Base-by-base conservation (phyloP, 805 yeast genomes). In the Schizosaccharomyces osmophilus region DNA sequence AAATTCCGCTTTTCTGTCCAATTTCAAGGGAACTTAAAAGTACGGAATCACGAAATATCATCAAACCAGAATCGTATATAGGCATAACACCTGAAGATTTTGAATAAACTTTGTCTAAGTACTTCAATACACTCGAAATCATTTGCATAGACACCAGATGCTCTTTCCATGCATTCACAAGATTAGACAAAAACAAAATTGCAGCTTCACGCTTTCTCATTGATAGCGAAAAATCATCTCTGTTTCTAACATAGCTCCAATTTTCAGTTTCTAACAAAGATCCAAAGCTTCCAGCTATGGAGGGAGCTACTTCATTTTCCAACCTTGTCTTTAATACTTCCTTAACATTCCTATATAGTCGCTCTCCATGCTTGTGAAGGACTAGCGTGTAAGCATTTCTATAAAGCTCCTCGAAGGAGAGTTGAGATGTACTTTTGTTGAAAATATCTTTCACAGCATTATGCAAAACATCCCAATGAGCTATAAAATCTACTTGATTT, bases 51-150 rank as follows among this genome's bases (percentile, higher is more conserved):
- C 84, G 78, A 69, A 87, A 88, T 8, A 82, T 69, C 41, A 77
- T 77, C 29, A 87, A 74, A 0, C 95, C 94, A 59, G 82, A 75
- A 68, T 88, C 95, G 67, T 82, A 83, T 1, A 84, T 76, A 62
- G 82, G 73, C 3, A 84, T 80, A 60, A 80, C 72, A 66, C 79
- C 82, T 41, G 72, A 70, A 64, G 84, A 89, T 65, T 80, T 82
- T 32, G 88, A 85, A 66, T 85, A 87, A 0, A 86, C 95, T 55
- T 95, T 77, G 68, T 88, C 95, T 68, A 89, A 71, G 68, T 88
- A 88, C 85, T 88, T 83, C 68, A 87, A 73, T 2, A 88, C 85
- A 69, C 89, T 95, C 66, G 89, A 79, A 55, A 87, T 79, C 77
- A 86, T 80, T 64, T 85, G 77, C 83, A 86, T 84, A 59, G 84